Evolutionary conservation across 2,329 filamentous ascomycete species (phyloP).

Genomic region (Didymella exigua): DNA sequence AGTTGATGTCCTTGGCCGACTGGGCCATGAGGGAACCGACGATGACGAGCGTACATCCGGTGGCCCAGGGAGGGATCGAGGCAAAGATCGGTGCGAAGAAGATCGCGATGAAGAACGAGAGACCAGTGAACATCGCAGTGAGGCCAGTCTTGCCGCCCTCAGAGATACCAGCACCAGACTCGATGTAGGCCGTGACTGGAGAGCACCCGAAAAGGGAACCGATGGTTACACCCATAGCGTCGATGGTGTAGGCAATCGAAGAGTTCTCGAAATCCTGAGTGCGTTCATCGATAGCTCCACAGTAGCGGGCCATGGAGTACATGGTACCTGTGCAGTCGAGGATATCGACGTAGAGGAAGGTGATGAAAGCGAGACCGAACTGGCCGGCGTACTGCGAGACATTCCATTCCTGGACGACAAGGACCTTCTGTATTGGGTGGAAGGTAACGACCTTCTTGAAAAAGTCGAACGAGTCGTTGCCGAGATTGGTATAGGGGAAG

Average conservation of each 20-base stretch:
- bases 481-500: constrained; percentile 74
- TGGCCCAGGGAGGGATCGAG: constrained; percentile 87
- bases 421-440: constrained; percentile 72
- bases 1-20: constrained; percentile 83
- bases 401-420: constrained; percentile 77
- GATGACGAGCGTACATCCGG: constrained; percentile 83
- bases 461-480: constrained; percentile 77
- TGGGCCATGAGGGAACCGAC: constrained; percentile 88
- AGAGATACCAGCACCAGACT: constrained; percentile 87
- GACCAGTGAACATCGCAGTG: constrained; percentile 76
- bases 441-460: constrained; percentile 88
- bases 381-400: constrained; percentile 71
- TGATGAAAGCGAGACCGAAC: constrained; percentile 83
- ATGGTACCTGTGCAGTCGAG: constrained; percentile 85
- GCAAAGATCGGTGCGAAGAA: constrained; percentile 93
- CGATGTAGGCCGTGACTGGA: constrained; percentile 85
- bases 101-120: constrained; percentile 79
- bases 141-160: constrained; percentile 85
- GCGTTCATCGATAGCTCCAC: constrained; percentile 76
- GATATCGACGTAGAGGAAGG: constrained; percentile 90
- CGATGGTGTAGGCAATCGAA: constrained; percentile 80
- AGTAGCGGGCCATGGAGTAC: constrained; percentile 88
- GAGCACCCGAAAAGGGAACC: constrained; percentile 78
- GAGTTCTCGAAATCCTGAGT: constrained; percentile 90
- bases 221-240: constrained; percentile 80